A percentile compares a stretch with the other conserved stretches of the same genome.
Evolutionary conservation across 2,329 filamentous ascomycete genomes (phyloP).

Genomic region (Exophiala xenobiotica): DNA sequence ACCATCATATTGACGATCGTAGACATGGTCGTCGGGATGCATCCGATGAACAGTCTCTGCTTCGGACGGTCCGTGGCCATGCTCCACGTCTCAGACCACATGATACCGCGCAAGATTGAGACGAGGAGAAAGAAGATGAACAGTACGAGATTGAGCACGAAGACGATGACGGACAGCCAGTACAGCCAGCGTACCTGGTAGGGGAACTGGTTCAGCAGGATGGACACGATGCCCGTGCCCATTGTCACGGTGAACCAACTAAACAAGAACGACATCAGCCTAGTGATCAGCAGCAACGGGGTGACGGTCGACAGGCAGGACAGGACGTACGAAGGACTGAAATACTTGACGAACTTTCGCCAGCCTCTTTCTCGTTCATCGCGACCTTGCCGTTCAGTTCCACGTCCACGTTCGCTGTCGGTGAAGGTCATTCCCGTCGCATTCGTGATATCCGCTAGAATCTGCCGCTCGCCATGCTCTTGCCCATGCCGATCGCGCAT

Average conservation of each 20-base stretch:
- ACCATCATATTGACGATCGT: conserved; percentile 67
- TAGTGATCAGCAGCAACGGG: background rate
- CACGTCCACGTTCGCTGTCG: no score
- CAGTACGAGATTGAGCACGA: conserved; percentile 59
- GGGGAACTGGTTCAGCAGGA: conserved; percentile 61
- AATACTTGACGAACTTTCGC: conserved; percentile 22
- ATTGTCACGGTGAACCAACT: conserved; percentile 59
- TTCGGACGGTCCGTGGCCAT: conserved; percentile 65
- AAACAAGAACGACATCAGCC: background rate
- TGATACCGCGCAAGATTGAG: conserved; percentile 47
- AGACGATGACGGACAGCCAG: conserved; percentile 60
- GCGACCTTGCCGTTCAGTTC: background rate
- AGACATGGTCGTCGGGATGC: conserved; percentile 64
- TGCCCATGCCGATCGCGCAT: no score
- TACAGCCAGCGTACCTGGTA: conserved; percentile 59
- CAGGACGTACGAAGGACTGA: conserved; percentile 17
- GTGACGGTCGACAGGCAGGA: background rate
- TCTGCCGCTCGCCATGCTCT: no score
- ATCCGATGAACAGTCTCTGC: conserved; percentile 67
- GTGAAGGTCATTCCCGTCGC: no score
- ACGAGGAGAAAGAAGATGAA: conserved; percentile 43
- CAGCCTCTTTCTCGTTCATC: conserved; percentile 13
- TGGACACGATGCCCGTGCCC: conserved; percentile 67
- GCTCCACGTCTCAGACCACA: conserved; percentile 55
- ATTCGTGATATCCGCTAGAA: no score